These are phyloP conservation scores for Lentinula sp. DNA, from an alignment of 768 basidiomycete species.

Conservation along the genomic window DNA sequence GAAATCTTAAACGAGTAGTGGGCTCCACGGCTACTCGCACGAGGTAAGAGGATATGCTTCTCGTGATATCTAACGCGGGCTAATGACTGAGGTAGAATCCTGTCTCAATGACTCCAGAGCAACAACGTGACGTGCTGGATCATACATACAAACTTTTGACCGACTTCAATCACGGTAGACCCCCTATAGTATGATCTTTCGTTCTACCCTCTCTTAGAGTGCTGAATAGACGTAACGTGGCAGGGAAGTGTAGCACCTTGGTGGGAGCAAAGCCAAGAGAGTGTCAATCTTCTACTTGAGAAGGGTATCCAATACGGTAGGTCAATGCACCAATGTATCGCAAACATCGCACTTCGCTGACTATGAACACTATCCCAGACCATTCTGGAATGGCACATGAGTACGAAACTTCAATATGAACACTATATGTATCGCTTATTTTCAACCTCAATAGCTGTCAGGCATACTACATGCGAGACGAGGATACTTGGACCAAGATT, in stretches of 20 bases:
- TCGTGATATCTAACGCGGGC: background rate
- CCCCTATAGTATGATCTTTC: conserved; percentile 33
- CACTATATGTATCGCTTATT: background rate
- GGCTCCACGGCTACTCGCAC: conserved; percentile 68
- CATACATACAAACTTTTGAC: conserved; percentile 61
- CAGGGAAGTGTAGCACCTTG: conserved; percentile 66
- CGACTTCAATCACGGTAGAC: conserved; percentile 52
- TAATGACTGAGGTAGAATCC: conserved; percentile 43
- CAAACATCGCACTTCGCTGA: conserved; percentile 12
- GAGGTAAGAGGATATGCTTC: conserved; percentile 30
- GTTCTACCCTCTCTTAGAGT: conserved; percentile 3
- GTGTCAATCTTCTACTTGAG: conserved; percentile 55
- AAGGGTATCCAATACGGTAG: conserved; percentile 72
- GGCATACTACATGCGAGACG: conserved; percentile 62
- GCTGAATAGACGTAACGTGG: background rate
- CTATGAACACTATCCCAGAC: conserved; percentile 25
- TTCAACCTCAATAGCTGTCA: conserved; percentile 34
- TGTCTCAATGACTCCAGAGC: conserved; percentile 48
- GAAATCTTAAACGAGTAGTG: conserved; percentile 25
- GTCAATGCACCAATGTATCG: background rate
- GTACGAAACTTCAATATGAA: conserved; percentile 15
- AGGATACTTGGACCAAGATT: conserved; percentile 71
- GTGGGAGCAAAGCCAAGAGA: conserved; percentile 62
- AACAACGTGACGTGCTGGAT: conserved; percentile 68
- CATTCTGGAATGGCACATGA: conserved; percentile 56